Base-by-base conservation (phyloP, 257 asterid genomes). In the Lavandula angustifolia region DNA sequence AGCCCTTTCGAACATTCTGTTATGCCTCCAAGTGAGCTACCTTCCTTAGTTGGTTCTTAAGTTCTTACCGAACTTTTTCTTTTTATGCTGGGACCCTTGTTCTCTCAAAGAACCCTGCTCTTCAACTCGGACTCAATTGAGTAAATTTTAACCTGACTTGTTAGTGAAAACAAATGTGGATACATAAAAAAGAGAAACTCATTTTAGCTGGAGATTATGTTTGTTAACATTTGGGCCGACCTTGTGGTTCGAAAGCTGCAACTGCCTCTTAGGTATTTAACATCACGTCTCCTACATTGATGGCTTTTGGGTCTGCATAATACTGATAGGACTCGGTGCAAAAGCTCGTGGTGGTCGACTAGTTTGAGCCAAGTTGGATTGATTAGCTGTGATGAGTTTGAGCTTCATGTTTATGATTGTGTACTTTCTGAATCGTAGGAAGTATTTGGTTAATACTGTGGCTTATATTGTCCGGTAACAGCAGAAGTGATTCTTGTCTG, bases 1-100 rank as follows among this genome's bases (percentile, higher is more conserved):
- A 76, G 96, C 96, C 69, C 96, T 89, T 74, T 81, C 95, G 9
- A 92, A 92, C 78, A 92, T 92, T 83, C 86, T 92, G 53, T 72
- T 89, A 42, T 82, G 96, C 3, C 84, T 92, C 72, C 97, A 87
- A 76, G 98, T 89, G 66, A 80, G 85, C 59, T 71, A 27, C 56
- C 61, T 53, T 55, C 75, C 60, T 46, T 64, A 10, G 44, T 58
- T 47, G 11, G 56, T 14, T 32, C 38, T 63, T 22, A 18, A 57
- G 57, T 47, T 73, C 41, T 27, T 42, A 34, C 33, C 1, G 33
- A 22, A 22, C 27, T 22, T n/a, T n/a, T n/a, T n/a, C n/a, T n/a
- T n/a, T n/a, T n/a, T 46, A 52, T 55, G 9, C 17, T 17, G 9
- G 6, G 35, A n/a, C 46, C 35, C 50, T 44, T 59, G 18, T 55